phyloP scores from a whole-genome alignment of 257 asterid genomes.

The Solanum etuberosum region DNA sequence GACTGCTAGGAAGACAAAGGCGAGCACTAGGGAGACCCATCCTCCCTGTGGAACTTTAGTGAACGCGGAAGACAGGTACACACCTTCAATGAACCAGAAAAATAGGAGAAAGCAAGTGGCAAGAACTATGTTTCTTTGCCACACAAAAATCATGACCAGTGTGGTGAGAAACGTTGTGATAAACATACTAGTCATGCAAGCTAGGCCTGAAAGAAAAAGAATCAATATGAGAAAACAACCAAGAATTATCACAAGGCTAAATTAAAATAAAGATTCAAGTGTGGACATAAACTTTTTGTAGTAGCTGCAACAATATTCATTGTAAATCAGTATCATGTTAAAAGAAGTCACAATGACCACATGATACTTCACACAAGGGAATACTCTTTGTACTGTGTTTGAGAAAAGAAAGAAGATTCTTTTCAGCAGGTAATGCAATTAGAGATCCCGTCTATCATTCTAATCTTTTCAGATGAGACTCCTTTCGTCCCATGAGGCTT shows the following conservation, averaged over 20 bases:
- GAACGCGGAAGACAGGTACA: constrained; percentile 25
- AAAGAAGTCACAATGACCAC: neutral
- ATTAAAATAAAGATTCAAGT: neutral
- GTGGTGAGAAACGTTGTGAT: constrained; percentile 28
- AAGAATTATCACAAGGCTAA: neutral
- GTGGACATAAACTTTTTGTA: neutral
- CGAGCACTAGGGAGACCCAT: constrained; percentile 26
- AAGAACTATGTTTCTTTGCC: constrained; percentile 15
- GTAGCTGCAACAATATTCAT: neutral
- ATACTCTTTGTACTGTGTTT: neutral
- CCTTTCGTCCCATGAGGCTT: neutral
- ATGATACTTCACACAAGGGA: neutral
- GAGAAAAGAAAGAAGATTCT: neutral
- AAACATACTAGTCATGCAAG: constrained; percentile 24
- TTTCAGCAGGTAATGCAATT: neutral
- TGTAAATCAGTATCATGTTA: neutral
- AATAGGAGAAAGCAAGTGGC: constrained; percentile 14
- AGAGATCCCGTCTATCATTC: neutral
- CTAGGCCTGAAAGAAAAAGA: constrained; percentile 11
- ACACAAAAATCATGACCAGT: constrained; percentile 24
- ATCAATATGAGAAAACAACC: neutral
- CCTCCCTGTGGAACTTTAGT: constrained; percentile 26
- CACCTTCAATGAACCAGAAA: constrained; percentile 25
- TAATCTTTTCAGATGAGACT: neutral
- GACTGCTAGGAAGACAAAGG: constrained; percentile 10